Conservation (phyloP, 768 basidiomycete species). For the Kwoniella pini region DNA sequence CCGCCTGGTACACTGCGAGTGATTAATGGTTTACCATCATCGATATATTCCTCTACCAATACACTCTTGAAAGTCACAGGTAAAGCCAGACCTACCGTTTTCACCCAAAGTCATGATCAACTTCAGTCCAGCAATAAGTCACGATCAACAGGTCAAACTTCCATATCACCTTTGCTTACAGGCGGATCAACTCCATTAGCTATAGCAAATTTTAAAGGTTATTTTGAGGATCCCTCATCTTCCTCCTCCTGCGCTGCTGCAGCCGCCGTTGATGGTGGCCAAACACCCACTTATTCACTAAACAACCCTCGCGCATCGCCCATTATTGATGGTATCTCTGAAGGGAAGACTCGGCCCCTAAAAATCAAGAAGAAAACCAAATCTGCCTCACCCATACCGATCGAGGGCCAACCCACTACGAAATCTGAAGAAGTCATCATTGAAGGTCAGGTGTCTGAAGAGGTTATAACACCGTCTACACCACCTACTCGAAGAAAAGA, state of each 20-base stretch:
- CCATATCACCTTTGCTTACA: conserved; percentile 23
- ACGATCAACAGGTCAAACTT: conserved; percentile 2
- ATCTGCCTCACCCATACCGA: conserved; percentile 7
- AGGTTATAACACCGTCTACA: neutral
- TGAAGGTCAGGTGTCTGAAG: neutral
- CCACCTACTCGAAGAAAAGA: conserved; percentile 13
- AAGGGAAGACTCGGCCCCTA: conserved; percentile 11
- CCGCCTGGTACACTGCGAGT: conserved; percentile 39
- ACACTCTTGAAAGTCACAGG: conserved; percentile 8
- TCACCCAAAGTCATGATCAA: neutral
- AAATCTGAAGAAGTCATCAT: neutral
- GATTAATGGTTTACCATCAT: conserved; percentile 54
- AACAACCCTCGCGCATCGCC: conserved; percentile 29
- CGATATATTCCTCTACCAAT: conserved; percentile 51
- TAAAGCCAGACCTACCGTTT: neutral
- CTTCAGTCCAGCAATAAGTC: neutral
- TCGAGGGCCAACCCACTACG: conserved; percentile 1
- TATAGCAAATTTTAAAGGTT: conserved; percentile 35
- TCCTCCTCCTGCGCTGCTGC: neutral
- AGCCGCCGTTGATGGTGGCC: neutral
- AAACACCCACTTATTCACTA: conserved; percentile 9
- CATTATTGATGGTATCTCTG: neutral
- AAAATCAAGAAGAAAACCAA: conserved; percentile 25
- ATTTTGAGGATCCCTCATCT: conserved; percentile 27
- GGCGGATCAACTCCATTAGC: conserved; percentile 31